Base-by-base conservation (phyloP, 2,329 filamentous ascomycete species). In the Amylocarpus encephaloides region DNA sequence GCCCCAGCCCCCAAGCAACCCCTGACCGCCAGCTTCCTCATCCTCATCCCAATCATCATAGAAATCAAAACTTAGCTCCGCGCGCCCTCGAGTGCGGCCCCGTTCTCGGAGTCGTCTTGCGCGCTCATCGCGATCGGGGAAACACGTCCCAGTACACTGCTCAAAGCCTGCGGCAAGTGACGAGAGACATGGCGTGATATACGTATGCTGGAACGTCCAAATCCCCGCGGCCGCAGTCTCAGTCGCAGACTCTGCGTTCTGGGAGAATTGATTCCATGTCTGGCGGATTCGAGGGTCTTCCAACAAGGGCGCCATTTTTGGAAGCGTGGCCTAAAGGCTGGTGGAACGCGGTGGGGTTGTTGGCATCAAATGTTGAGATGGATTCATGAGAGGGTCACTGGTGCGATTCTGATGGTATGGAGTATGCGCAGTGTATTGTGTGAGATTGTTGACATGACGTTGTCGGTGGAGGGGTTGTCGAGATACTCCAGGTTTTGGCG, bases 21-120 rank as follows among this genome's bases (percentile, higher is more conserved):
- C 78, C 35, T 82, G 77, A 32, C 73, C 73, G 45, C 79, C 77
- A 29, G 64, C 63, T 34, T 66, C 75, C 18, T 58, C 57, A 43
- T 64, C 63, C 19, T 82, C 78, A 48, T 95, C 89, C 92, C 92
- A 97, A 68, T 96, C 92, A 68, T 96, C 92, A 71, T 97, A 97
- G 67, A 97, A 97, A 68, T 96, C 92, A 66, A 97, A 97, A 63
- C 81, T 91, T 62, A 86, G 80, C 69, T 96, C 91, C 26, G 90
- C 86, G 46, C 82, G 70, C 2, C 80, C 81, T 53, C 71, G 69
- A 19, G 73, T 71, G 7, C 77, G 72, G 16, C 78, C 77, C 40
- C 85, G 79, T 61, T 89, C 82, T 54, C 84, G 75, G 41, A 74
- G 70, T 50, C 88, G 81, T 29, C 87, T 82, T 43, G 82, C 73